These are phyloP conservation scores for Mucor plumbeus DNA, from an alignment of 371 early-diverging fungal genomes.

Conservation along the genomic window DNA sequence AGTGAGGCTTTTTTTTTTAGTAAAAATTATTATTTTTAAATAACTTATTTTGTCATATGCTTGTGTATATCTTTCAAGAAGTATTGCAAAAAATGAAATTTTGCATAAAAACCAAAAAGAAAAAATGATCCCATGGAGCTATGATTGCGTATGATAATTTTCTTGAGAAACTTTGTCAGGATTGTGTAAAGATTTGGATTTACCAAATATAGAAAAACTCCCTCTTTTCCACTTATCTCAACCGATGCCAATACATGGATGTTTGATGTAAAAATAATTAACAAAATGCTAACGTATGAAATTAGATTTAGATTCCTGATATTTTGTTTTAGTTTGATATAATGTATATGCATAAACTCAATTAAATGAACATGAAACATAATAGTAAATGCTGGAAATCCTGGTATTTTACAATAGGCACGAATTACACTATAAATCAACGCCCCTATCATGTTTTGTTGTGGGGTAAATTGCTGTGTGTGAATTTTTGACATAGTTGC, in stretches of 20 bases:
- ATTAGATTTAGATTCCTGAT: no score
- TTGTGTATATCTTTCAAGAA: background rate
- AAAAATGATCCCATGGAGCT: background rate
- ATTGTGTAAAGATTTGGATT: background rate
- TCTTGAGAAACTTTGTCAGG: background rate
- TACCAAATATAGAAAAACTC: background rate
- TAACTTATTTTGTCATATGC: no score
- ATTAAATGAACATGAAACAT: no score
- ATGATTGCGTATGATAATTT: background rate
- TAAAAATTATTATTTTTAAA: no score
- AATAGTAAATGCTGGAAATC: no score
- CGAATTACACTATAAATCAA: slow-evolving; percentile 1
- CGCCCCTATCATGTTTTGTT: background rate
- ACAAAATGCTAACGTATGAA: no score
- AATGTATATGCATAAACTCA: no score
- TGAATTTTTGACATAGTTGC: background rate
- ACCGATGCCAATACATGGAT: background rate
- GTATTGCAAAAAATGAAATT: background rate
- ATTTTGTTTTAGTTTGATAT: no score
- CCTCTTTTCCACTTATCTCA: background rate
- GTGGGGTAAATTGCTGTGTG: background rate
- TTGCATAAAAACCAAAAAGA: background rate
- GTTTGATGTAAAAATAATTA: no score
- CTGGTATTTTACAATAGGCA: background rate
- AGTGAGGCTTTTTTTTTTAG: no score